Base-by-base conservation (phyloP, 768 basidiomycete genomes). In the Pleurotus ostreatus region DNA sequence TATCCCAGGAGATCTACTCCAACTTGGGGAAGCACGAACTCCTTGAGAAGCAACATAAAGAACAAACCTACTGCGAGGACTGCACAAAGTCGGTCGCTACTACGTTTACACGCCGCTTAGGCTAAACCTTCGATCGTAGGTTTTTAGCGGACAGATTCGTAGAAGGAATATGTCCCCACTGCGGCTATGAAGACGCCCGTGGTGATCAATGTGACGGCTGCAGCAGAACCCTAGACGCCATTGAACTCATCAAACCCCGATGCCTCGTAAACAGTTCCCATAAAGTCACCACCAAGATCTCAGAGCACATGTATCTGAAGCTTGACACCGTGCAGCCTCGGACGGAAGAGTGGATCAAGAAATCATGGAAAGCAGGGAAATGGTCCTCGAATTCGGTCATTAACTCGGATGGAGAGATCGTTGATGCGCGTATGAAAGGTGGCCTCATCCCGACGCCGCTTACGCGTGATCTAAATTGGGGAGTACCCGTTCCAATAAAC, bases 121-220 rank as follows among this genome's bases (percentile, higher is more conserved):
- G 30, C 41, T 11, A 18, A 23, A 23, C 37, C 20, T 37, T 39
- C 48, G 23, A 43, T 16, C 12, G 4, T 58, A 92, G 92, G 63
- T 99, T 97, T 74, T 73, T 99, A 37, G 97, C 97, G 16, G 97
- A 99, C 72, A 88, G 97, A 55, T 98, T 89, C 71, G 95, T 98
- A 0, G 96, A 98, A 70, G 97, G 97, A n/a, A 92, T 84, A 34
- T 99, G 97, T 67, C 97, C 97, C 0, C 81, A 97, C 70, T 98
- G 97, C 66, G 82, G 80, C 47, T 94, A 86, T 60, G 88, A 93
- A 89, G 97, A 98, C 64, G 97, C 96, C 34, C 89, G 97, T 37
- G 97, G 97, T 6, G 97, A 99, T 69, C 97, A 99, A 74, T 99
- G 97, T 70, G 97, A 99, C 70, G 78, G 85, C 54, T 99, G 97